phyloP scores from a whole-genome alignment of 2,329 filamentous ascomycete genomes.

The Aspergillus aculeatinus region DNA sequence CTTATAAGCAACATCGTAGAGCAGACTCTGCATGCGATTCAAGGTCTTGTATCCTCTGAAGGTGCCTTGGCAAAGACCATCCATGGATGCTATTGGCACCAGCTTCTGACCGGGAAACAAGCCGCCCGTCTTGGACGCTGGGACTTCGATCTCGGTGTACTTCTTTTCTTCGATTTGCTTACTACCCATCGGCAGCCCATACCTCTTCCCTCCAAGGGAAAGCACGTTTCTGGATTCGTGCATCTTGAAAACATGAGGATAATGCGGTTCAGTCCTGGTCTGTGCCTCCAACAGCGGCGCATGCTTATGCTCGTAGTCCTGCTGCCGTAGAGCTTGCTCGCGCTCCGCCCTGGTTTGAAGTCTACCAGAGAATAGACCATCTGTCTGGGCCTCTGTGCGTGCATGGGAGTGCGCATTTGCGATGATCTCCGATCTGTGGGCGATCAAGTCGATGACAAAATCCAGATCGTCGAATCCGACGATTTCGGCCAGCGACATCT shows the following conservation, averaged over 20 bases:
- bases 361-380: conserved; percentile 51
- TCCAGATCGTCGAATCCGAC: conserved; percentile 93
- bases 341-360: conserved; percentile 75
- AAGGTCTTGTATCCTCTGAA: conserved; percentile 92
- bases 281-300: conserved; percentile 69
- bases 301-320: conserved; percentile 81
- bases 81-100: conserved; percentile 76
- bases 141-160: conserved; percentile 88
- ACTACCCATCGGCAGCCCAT: conserved; percentile 75
- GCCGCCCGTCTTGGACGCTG: conserved; percentile 74
- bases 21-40: conserved; percentile 97
- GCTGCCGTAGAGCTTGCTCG: conserved; percentile 71
- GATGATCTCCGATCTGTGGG: conserved; percentile 69
- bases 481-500: conserved; percentile 83
- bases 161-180: conserved; percentile 69
- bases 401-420: conserved; percentile 33
- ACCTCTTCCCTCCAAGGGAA: conserved; percentile 75
- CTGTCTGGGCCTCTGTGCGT: conserved; percentile 37
- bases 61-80: conserved; percentile 84
- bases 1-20: conserved; percentile 92
- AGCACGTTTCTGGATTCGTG: conserved; percentile 84
- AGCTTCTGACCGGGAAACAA: conserved; percentile 72
- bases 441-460: conserved; percentile 85
- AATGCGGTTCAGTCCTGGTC: conserved; percentile 68
- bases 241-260: conserved; percentile 89